Conservation (phyloP, 345 rosid species). For the Pseudoturritis turrita region DNA sequence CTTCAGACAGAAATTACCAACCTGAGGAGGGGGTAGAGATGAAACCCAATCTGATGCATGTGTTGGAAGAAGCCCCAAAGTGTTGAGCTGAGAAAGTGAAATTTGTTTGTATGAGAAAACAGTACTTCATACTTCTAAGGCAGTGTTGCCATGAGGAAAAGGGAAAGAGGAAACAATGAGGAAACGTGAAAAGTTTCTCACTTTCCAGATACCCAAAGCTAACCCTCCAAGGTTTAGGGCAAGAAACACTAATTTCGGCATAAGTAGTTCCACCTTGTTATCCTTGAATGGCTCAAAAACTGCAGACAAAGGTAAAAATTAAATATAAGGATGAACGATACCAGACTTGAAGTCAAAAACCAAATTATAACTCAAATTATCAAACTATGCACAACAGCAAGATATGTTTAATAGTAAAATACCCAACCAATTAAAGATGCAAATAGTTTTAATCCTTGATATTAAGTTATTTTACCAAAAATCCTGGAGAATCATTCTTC, state of each 20-base stretch:
- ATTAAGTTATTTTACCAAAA: neutral
- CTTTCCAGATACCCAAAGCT: constrained; percentile 99
- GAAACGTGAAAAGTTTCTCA: constrained; percentile 23
- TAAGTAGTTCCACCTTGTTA: constrained; percentile 80
- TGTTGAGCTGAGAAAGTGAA: constrained; percentile 71
- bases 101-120: constrained; percentile 2
- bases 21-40: constrained; percentile 95
- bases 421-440: neutral
- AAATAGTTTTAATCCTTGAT: neutral
- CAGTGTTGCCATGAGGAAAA: neutral
- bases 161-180: neutral
- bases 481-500: neutral
- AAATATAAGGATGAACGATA: neutral
- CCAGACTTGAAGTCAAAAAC: neutral
- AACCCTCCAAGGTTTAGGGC: constrained; percentile 93
- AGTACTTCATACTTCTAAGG: neutral
- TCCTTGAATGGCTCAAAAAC: constrained; percentile 99
- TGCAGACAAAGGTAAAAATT: constrained; percentile 31
- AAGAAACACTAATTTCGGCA: constrained; percentile 83
- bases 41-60: constrained; percentile 99
- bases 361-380: neutral
- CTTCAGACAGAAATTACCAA: constrained; percentile 13
- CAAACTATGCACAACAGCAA: neutral
- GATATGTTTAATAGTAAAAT: neutral
- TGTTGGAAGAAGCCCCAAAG: constrained; percentile 96